Percentiles rank a stretch among this genome's conserved stretches.
Evolutionary conservation across 2,329 filamentous ascomycete genomes (phyloP).

Genomic region (Drechslerella coelobrocha): DNA sequence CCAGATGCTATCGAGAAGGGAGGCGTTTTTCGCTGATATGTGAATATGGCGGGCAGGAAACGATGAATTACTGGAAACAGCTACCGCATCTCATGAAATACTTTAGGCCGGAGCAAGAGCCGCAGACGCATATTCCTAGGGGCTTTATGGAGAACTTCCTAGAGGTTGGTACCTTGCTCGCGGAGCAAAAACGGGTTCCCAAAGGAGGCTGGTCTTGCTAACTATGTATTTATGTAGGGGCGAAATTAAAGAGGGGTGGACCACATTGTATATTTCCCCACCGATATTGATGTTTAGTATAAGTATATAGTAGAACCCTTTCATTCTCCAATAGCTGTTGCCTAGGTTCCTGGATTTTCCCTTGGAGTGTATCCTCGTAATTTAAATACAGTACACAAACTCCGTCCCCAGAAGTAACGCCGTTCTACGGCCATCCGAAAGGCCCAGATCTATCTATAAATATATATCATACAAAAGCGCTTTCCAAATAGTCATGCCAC

Average conservation of each 20-base stretch:
- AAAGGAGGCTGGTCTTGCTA: neutral
- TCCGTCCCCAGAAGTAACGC: no score
- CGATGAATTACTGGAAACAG: conserved; percentile 99
- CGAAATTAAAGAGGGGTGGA: conserved; percentile 49
- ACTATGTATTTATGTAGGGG: conserved; percentile 43
- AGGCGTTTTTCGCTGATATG: no score
- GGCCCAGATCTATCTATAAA: conserved; percentile 44
- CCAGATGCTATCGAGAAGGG: conserved; percentile 63
- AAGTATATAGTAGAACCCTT: no score
- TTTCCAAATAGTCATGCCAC: neutral
- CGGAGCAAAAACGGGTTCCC: neutral
- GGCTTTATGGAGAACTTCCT: conserved; percentile 95
- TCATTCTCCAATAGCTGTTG: no score
- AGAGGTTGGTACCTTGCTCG: conserved; percentile 67
- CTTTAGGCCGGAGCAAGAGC: conserved; percentile 87
- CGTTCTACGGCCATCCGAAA: no score
- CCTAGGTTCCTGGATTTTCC: no score
- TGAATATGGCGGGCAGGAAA: conserved; percentile 78
- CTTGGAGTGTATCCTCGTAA: no score
- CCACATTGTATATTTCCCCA: neutral
- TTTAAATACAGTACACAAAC: no score
- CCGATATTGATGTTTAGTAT: neutral
- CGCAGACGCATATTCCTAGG: conserved; percentile 75
- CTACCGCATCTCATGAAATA: conserved; percentile 94
- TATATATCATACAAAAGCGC: conserved; percentile 52